Evolutionary conservation across 1,284 basidiomycete genomes (phyloP), one percentile per base, ranked within the genome.

Genomic region (Sporisorium sorghi): DNA sequence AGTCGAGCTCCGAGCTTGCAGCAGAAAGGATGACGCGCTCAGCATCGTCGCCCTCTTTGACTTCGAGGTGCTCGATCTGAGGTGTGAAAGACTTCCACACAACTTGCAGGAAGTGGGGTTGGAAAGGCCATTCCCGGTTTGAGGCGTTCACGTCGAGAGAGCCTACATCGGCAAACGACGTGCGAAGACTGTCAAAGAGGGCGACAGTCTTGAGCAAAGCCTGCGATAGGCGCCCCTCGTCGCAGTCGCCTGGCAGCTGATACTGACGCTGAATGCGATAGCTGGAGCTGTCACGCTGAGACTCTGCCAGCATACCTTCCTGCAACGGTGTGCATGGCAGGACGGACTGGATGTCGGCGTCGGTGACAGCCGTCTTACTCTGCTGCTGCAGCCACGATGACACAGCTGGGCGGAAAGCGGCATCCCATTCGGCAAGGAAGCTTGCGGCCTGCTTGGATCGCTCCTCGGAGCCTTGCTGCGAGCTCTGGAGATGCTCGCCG

Each of bases 301-400:
- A 79, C 61, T 83, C 82, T 28, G 76, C 71, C n/a, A 83, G 75
- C 79, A 83, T 81, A 15, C 79, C 78, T 55, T 79, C 73, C 50
- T 83, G 82, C 17, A 81, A 42, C 6, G 78, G 65, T 6, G 79
- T 80, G 44, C 66, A 64, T 0, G 82, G 82, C 11, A 80, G 55
- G 14, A 81, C 48, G 8, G 58, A 42, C 30, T 56, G 57, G n/a
- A 64, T 48, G n/a, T 62, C 52, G 14, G 47, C 30, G 0, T n/a
- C 33, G n/a, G 19, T 32, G 39, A 23, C 6, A 14, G n/a, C 28
- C 3, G 30, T 42, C 8, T 47, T 21, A 37, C 21, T 40, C 30
- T 60, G 62, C 8, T 60, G 62, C 8, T 43, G 24, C 39, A 60
- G 58, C 68, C 62, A 63, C 23, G 43, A 32, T 10, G 24, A 32